A percentile compares a stretch with the other conserved stretches of the same genome.
These are phyloP conservation scores for Hyphopichia khmerensis DNA, from an alignment of 1,139 yeast species.

Conservation along the genomic window DNA sequence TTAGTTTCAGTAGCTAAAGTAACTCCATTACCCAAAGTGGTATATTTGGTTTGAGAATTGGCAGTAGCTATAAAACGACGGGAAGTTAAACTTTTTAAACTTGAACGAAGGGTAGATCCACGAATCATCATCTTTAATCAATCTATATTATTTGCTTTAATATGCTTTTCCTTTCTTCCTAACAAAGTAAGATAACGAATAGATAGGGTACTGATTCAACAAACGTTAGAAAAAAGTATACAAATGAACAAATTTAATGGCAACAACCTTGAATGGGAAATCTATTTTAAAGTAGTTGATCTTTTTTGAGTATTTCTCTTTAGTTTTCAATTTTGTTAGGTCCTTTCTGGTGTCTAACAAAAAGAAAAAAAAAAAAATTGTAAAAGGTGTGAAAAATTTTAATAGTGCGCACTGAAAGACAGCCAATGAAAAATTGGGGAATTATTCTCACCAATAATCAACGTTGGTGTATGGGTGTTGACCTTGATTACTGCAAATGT, in stretches of 20 bases:
- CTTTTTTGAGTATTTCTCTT: neutral
- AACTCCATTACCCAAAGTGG: conserved; percentile 70
- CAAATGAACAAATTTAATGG: no score
- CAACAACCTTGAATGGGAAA: neutral
- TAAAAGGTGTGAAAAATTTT: neutral
- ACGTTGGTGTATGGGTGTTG: neutral
- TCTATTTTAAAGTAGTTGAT: neutral
- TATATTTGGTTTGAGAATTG: conserved; percentile 60
- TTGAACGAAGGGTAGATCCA: conserved; percentile 34
- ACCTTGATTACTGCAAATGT: no score
- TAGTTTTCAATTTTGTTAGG: neutral
- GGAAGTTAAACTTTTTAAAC: conserved; percentile 34
- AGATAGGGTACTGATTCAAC: no score
- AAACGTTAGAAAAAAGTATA: no score
- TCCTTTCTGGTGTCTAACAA: neutral
- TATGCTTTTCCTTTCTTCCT: no score
- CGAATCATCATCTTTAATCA: conserved; percentile 27
- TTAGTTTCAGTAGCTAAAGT: conserved; percentile 69
- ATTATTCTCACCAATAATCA: neutral
- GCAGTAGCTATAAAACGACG: conserved; percentile 62
- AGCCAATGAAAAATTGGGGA: conserved; percentile 3
- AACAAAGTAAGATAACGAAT: no score
- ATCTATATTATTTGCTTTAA: no score
- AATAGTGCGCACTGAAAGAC: neutral
- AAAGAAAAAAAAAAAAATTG: neutral